Base-by-base conservation (phyloP, 805 yeast genomes). In the Ogataea wickerhamii region DNA sequence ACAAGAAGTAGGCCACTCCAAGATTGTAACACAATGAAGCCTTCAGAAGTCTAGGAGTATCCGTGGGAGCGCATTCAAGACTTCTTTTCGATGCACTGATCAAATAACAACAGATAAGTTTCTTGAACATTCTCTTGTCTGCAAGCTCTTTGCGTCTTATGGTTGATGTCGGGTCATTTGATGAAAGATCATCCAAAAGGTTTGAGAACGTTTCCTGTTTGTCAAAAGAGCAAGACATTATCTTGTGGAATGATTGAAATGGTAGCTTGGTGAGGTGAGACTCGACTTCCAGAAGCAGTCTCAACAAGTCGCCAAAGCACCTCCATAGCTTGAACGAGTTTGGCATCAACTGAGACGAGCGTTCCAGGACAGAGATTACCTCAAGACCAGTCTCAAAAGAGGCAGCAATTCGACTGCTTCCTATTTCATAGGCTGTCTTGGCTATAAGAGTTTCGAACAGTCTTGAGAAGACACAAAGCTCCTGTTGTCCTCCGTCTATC, bases 331-430 rank as follows among this genome's bases (percentile, higher is more conserved):
- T 72, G 28, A 71, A 76, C 0, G 83, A 70, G 3, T 53, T 31
- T 2, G 42, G 31, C 40, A 70, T 48, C 17, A 58, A 13, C 11
- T 18, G 6, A 4, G 43, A 40, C 2, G 51, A 51, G 7, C 18
- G 6, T 11, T 41, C 22, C 11, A 61, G 64, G 11, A 58, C 49
- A 2, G 52, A 43, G 17, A 71, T 61, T 0, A 78, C 70, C 11
- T 48, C 51, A 2, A 51, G 40, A 4, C 76, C 59, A 13, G 69
- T 61, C 2, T 64, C 68, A 4, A 84, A 59, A 0, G 93, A 82
- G 45, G 87, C 74, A 2, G 84, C 82, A 44, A 78, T 74, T 48
- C 75, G 83, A 0, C 94, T 94, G 16, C 74, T 71, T 1, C 49
- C 49, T 8, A 80, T 58, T 37, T 80, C 73, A 35, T 68, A 64